Base-by-base conservation (phyloP, 1,139 yeast genomes). In the Sugiyamaella xylanicola region DNA sequence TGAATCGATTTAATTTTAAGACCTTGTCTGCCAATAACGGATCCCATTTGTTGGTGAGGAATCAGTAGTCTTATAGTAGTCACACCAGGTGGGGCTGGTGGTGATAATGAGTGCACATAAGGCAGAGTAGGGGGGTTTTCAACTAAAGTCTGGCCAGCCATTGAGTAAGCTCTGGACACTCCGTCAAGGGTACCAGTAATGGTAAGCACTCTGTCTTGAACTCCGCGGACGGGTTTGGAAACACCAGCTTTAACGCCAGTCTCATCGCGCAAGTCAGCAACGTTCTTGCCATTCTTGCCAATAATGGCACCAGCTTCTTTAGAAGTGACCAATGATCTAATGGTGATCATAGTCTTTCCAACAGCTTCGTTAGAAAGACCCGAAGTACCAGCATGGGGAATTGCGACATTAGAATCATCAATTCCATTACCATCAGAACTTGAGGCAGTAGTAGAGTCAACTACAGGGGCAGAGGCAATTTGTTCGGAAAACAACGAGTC, bases 251-350 rank as follows among this genome's bases (percentile, higher is more conserved):
- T 88, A 59, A 93, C 92, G 56, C 82, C 82, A 43, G 95, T 88
- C 60, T 81, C 82, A 49, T 83, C 91, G 62, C 97, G 79, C 53
- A 91, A 83, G 36, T 83, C 81, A 57, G 92, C 88, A 59, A 91
- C 91, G 54, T 87, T 88, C 57, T 81, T 78, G 45, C 97, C 97
- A 63, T 84, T 86, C 65, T 87, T 88, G 48, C 97, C 97, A 66
- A 91, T 91, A 60, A 91, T 83, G 60, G 92, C 87, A 17, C 97
- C 97, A 13, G 96, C 92, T 72, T 91, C 97, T 68, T 87, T 87
- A 56, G 95, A 83, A 11, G 95, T 83, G 20, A 91, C 89, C 45
- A 91, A 77, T 1, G 91, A 82, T 63, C 97, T 78, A 35, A 73
- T 58, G 9, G 76, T 70, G 27, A 72, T 53, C 43, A 45, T 52